Percentiles rank a stretch among this genome's conserved stretches.
Conservation (phyloP, 306 rosid genomes). For the Senna tora region DNA sequence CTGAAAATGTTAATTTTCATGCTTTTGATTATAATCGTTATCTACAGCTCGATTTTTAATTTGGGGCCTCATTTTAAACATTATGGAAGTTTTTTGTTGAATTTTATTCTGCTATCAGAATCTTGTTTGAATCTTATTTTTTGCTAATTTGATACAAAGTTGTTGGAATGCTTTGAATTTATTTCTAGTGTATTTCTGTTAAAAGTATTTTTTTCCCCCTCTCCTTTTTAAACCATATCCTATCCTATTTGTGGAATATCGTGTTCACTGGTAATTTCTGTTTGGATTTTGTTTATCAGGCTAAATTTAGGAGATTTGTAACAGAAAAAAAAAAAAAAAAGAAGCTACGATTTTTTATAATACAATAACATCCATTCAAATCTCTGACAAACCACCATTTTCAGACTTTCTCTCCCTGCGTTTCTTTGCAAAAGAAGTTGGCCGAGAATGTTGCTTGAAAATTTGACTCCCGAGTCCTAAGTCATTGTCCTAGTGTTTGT, state of each 20-base stretch:
- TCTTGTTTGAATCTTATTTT: constrained; percentile 19
- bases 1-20: constrained; percentile 25
- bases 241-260: constrained; percentile 43
- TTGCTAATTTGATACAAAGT: constrained; percentile 13
- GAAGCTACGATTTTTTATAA: constrained; percentile 31
- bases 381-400: constrained; percentile 37
- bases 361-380: constrained; percentile 44
- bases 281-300: constrained; percentile 41
- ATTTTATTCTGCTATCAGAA: constrained; percentile 10
- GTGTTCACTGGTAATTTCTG: constrained; percentile 17
- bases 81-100: background rate
- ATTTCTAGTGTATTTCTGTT: constrained; percentile 8
- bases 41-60: background rate
- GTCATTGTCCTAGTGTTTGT: constrained; percentile 35
- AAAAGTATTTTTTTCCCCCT: background rate
- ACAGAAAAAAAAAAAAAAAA: constrained; percentile 36
- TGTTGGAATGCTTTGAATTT: constrained; percentile 11
- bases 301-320: constrained; percentile 45
- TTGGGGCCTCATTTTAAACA: constrained; percentile 3
- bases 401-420: constrained; percentile 39
- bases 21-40: background rate
- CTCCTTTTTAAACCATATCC: background rate
- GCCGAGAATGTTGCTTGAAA: constrained; percentile 48
- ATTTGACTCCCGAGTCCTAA: constrained; percentile 43
- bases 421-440: constrained; percentile 40